Evolutionary conservation across 768 basidiomycete genomes (phyloP).

Genomic region (Lyophyllum shimeji): DNA sequence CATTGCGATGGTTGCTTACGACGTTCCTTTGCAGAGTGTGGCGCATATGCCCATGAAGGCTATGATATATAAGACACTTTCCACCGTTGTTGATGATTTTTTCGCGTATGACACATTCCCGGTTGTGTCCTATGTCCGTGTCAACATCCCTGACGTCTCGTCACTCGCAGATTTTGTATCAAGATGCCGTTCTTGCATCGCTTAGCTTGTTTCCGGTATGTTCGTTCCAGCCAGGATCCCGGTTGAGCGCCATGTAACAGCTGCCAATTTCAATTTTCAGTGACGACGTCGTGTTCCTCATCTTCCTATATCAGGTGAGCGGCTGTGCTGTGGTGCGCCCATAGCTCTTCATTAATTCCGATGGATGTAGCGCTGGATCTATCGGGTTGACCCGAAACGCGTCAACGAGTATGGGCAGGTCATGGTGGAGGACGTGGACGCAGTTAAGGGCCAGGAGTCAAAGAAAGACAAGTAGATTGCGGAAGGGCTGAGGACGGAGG

Average conservation of each 20-base stretch:
- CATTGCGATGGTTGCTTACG: slow-evolving; percentile 5
- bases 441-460: slow-evolving; percentile 49
- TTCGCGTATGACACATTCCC: slow-evolving; percentile 62
- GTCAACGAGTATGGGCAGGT: slow-evolving; percentile 97
- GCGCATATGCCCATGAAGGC: slow-evolving; percentile 99
- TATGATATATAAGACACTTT: slow-evolving; percentile 93
- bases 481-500: background rate
- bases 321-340: background rate
- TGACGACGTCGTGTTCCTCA: slow-evolving; percentile 88
- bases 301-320: slow-evolving; percentile 89
- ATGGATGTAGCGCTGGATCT: slow-evolving; percentile 84
- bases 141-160: slow-evolving; percentile 13
- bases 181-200: slow-evolving; percentile 97
- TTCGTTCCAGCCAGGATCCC: slow-evolving; percentile 17
- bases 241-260: slow-evolving; percentile 18
- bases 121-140: slow-evolving; percentile 1
- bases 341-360: slow-evolving; percentile 16
- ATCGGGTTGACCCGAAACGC: slow-evolving; percentile 91
- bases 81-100: slow-evolving; percentile 90
- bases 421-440: slow-evolving; percentile 46
- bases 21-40: slow-evolving; percentile 60
- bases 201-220: slow-evolving; percentile 76
- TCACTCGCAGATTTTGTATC: slow-evolving; percentile 73
- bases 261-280: slow-evolving; percentile 30
- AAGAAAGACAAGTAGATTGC: slow-evolving; percentile 53